Conservation (phyloP, 2,329 filamentous ascomycete genomes). For the Cordyceps tenuipes region DNA sequence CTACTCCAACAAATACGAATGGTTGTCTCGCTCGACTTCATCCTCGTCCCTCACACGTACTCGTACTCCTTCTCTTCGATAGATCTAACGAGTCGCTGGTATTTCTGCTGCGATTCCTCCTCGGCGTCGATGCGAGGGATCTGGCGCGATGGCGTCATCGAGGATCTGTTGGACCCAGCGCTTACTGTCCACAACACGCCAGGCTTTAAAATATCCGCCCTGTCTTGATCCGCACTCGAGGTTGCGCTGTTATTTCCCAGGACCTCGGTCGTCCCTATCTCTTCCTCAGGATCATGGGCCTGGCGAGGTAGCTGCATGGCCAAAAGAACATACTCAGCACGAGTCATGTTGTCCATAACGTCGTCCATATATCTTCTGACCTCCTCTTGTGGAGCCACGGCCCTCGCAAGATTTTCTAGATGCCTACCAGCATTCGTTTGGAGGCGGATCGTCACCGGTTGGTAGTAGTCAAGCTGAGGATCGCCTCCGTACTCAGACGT, state of each 20-base stretch:
- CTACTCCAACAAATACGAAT: background rate
- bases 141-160: slow-evolving; percentile 16
- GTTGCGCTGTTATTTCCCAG: slow-evolving; percentile 23
- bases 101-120: slow-evolving; percentile 26
- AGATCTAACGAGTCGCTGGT: slow-evolving; percentile 30
- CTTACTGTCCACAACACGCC: slow-evolving; percentile 28
- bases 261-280: slow-evolving; percentile 22
- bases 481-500: slow-evolving; percentile 57
- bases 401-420: slow-evolving; percentile 51
- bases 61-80: slow-evolving; percentile 27
- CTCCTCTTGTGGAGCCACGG: slow-evolving; percentile 55
- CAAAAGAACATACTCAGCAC: slow-evolving; percentile 57
- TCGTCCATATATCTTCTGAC: slow-evolving; percentile 61
- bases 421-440: slow-evolving; percentile 45
- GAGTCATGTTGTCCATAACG: slow-evolving; percentile 60
- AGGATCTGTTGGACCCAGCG: slow-evolving; percentile 11
- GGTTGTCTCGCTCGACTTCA: background rate
- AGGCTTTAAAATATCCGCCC: slow-evolving; percentile 15
- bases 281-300: slow-evolving; percentile 23
- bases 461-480: slow-evolving; percentile 61
- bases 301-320: slow-evolving; percentile 55
- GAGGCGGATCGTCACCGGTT: slow-evolving; percentile 60
- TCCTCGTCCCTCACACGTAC: slow-evolving; percentile 12
- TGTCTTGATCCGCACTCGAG: slow-evolving; percentile 22
- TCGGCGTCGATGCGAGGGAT: slow-evolving; percentile 25